Evolutionary conservation across 495 filamentous ascomycete species (phyloP).

Genomic region (Aspergillus bridgeri): DNA sequence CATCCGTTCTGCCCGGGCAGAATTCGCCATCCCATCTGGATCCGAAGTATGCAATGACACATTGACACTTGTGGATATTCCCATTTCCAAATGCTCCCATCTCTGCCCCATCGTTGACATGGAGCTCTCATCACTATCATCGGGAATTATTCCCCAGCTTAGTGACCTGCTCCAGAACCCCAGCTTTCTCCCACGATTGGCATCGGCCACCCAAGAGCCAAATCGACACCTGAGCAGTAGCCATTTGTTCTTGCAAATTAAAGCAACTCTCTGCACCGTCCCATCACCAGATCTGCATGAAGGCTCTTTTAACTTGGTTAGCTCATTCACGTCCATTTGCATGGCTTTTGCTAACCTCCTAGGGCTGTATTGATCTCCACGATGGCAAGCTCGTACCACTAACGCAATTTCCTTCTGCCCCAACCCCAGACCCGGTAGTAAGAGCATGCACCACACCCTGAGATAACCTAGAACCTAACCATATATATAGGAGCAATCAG

Average conservation of each 20-base stretch:
- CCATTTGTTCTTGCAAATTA: slow-evolving; percentile 7
- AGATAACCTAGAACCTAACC: not conserved
- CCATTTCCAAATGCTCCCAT: not conserved
- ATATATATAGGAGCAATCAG: not conserved
- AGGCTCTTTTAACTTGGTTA: slow-evolving; percentile 4
- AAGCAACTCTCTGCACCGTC: slow-evolving; percentile 5
- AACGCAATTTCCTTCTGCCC: not conserved
- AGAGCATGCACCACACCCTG: not conserved
- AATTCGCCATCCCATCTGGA: slow-evolving; percentile 8
- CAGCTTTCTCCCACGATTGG: slow-evolving; percentile 9
- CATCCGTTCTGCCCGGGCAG: slow-evolving; percentile 19
- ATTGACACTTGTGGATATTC: not conserved
- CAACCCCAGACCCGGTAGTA: slow-evolving; percentile 8
- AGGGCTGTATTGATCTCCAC: slow-evolving; percentile 18
- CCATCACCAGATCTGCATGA: not conserved
- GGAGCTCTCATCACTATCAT: not conserved
- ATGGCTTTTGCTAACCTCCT: not conserved
- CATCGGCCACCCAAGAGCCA: slow-evolving; percentile 3
- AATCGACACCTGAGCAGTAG: not conserved
- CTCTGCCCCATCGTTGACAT: not conserved
- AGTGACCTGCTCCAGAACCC: slow-evolving; percentile 11
- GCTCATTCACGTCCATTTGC: not conserved
- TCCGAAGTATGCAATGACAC: not conserved
- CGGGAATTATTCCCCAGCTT: slow-evolving; percentile 11
- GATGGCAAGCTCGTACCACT: slow-evolving; percentile 7